Evolutionary conservation across 179 eudicot genomes (phyloP).

Genomic region (Beta corolliflora): DNA sequence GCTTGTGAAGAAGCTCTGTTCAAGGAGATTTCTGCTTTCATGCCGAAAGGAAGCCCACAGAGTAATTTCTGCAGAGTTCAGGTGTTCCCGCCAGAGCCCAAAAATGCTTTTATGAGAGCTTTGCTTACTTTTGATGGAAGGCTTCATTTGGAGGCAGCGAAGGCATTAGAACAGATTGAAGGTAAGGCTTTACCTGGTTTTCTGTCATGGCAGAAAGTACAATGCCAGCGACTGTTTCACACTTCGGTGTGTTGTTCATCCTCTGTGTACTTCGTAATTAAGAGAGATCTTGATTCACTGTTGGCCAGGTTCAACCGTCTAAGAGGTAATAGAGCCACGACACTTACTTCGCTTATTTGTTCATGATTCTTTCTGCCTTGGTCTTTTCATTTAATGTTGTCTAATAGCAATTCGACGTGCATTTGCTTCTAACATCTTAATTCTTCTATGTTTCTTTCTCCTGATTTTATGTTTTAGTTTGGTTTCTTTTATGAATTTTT

Average conservation of each 20-base stretch:
- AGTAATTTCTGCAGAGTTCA: constrained; percentile 61
- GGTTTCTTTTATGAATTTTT: neutral
- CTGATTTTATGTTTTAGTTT: neutral
- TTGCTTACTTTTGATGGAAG: constrained; percentile 73
- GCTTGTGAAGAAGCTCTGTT: constrained; percentile 74
- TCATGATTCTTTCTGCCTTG: neutral
- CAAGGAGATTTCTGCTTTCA: constrained; percentile 61
- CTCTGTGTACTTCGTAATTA: constrained; percentile 57
- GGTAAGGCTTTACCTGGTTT: constrained; percentile 83
- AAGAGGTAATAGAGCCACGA: constrained; percentile 47
- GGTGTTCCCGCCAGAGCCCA: constrained; percentile 64
- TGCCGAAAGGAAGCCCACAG: constrained; percentile 67
- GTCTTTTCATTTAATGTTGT: neutral
- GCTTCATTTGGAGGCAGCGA: constrained; percentile 95
- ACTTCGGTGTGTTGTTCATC: constrained; percentile 78
- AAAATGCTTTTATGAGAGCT: constrained; percentile 67
- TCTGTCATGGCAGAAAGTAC: constrained; percentile 85
- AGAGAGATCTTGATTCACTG: constrained; percentile 48
- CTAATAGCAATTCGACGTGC: too few relatives aligned
- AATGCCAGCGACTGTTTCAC: constrained; percentile 68
- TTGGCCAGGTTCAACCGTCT: constrained; percentile 45
- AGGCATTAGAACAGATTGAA: constrained; percentile 86
- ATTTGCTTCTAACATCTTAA: too few relatives aligned
- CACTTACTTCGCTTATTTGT: neutral
- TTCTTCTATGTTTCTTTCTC: neutral